Evolutionary conservation across 2,329 filamentous ascomycete genomes (phyloP), one percentile per base, ranked within the genome.

Genomic region (Ascochyta pisi): DNA sequence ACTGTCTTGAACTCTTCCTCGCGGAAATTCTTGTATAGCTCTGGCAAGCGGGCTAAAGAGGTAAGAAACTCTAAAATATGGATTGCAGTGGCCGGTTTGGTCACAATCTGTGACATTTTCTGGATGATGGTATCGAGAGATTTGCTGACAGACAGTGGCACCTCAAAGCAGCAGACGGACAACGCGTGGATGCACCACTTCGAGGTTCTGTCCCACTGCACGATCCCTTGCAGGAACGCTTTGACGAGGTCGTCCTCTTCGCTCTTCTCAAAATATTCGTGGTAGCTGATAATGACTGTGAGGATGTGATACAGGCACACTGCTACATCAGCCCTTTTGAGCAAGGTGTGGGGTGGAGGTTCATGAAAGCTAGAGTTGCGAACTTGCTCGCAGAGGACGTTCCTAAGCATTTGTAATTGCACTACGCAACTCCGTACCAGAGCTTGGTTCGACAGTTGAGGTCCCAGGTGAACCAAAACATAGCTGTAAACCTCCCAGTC

Each of bases 31-130:
- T 91, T 87, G 70, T 93, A 96, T 1, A 97, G 83, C 58, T 91
- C 86, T 9, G 91, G 91, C 54, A 97, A 80, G 33, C 94, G 88
- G 49, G 93, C 92, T 26, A 99, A 83, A 45, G 92, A 89, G 9
- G 91, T 90, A n/a, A 99, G 81, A 69, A 99, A 98, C 70, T 99
- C 95, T 45, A 99, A 82, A 58, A 99, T 96, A 70, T 99, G 95
- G 58, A 97, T 89, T 9, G 94, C 92, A 33, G 97, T 89, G 53
- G 93, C 87, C 6, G 92, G 88, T 68, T 96, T 93, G 1, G 95
- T 98, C 68, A 99, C 96, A 68, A 97, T 96, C 66, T 93, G 91
- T 1, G 93, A 89, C 91, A 99, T 96, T 72, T 92, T 94, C 68
- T 93, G 90, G 51, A 99, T 82, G 63, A 98, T 91, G 41, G 87